These are phyloP conservation scores for Acacia confusa DNA, from an alignment of 306 rosid genomes.

Conservation along the genomic window DNA sequence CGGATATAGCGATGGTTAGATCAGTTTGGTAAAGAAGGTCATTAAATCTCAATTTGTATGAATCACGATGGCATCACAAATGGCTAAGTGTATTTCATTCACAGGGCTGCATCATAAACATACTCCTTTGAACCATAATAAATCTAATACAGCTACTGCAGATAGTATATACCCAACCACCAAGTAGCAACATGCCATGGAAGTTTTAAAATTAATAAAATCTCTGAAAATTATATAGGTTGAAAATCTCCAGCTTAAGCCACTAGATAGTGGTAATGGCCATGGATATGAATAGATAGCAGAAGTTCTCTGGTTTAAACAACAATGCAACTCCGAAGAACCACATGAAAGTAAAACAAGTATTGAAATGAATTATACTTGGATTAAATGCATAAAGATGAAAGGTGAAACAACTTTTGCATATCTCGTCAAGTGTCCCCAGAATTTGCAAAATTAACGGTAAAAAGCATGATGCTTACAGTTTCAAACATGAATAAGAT, in stretches of 20 bases:
- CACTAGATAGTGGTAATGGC: background rate
- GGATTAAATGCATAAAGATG: conserved; percentile 1
- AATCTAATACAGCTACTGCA: background rate
- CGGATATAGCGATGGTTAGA: background rate
- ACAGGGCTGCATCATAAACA: background rate
- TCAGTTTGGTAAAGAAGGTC: background rate
- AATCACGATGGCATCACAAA: background rate
- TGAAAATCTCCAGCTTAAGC: background rate
- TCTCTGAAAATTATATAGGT: background rate
- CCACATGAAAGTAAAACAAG: background rate
- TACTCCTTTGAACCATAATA: background rate
- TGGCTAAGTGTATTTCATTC: background rate
- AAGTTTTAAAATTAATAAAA: background rate
- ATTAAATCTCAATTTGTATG: background rate
- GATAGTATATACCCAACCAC: background rate
- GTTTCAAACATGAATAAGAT: conserved; percentile 1
- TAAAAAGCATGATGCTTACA: background rate
- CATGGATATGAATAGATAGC: background rate
- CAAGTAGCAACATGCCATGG: background rate
- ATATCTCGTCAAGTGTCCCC: conserved; percentile 5
- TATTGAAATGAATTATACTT: conserved; percentile 13
- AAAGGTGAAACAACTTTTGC: background rate
- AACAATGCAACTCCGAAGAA: conserved; percentile 3
- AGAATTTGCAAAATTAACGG: background rate
- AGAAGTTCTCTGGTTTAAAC: background rate